These are phyloP conservation scores for Buddleja alternifolia DNA, from an alignment of 257 asterid species.

Conservation along the genomic window DNA sequence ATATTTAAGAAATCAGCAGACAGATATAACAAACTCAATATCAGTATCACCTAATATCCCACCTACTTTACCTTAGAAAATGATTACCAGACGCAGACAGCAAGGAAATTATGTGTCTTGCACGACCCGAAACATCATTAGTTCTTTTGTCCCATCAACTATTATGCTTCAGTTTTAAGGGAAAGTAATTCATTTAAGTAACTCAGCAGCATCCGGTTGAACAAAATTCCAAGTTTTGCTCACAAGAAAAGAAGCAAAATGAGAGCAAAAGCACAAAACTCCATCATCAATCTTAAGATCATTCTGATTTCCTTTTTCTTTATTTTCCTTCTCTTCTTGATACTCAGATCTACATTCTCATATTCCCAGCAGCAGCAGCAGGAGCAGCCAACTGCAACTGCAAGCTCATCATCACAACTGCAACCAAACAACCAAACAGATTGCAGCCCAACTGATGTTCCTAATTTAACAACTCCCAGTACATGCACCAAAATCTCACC, in stretches of 20 bases:
- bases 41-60: constrained; percentile 37
- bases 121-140: constrained; percentile 36
- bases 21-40: constrained; percentile 16
- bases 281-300: constrained; percentile 51
- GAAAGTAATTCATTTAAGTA: too few species aligned
- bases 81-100: constrained; percentile 20
- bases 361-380: constrained; percentile 11
- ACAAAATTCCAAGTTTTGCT: too few species aligned
- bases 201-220: too few species aligned
- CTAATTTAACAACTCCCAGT: constrained; percentile 32
- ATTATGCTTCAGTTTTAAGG: constrained; percentile 44
- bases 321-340: constrained; percentile 51
- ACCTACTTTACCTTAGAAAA: constrained; percentile 24
- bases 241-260: constrained; percentile 31
- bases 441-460: constrained; percentile 27
- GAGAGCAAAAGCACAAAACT: constrained; percentile 38
- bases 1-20: too few species aligned
- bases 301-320: constrained; percentile 47
- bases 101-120: constrained; percentile 30
- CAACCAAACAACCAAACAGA: background rate
- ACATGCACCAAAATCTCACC: constrained; percentile 70
- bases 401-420: too few species aligned
- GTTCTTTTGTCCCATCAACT: constrained; percentile 38
- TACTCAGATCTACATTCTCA: constrained; percentile 48
- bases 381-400: too few species aligned